Conservation (phyloP, 192 early-diverging fungal genomes). For the Coemansia furcata region DNA sequence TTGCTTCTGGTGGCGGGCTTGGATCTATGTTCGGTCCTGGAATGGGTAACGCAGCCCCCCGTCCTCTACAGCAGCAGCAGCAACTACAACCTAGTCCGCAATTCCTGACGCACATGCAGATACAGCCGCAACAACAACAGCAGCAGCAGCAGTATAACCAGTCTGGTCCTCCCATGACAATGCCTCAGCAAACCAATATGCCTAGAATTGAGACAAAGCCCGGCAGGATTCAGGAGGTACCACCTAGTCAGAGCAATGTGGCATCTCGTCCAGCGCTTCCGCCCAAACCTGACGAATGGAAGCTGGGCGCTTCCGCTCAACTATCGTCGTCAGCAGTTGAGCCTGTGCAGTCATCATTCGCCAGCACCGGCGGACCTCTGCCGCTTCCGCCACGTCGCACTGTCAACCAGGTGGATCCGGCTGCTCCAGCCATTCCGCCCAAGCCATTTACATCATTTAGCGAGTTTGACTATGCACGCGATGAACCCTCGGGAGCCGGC, state of each 20-base stretch:
- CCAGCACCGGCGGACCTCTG: background rate
- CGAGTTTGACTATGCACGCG: conserved; percentile 46
- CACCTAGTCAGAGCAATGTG: background rate
- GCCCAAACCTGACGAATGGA: conserved; percentile 48
- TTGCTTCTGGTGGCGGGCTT: background rate
- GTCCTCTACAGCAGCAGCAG: conserved; percentile 13
- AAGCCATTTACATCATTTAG: conserved; percentile 49
- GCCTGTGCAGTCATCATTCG: background rate
- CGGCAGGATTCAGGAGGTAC: background rate
- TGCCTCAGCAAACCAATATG: background rate
- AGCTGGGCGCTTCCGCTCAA: conserved; percentile 1
- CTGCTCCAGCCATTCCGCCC: conserved; percentile 39
- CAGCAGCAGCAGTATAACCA: conserved; percentile 2
- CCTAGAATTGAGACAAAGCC: background rate
- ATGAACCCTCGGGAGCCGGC: conserved; percentile 16
- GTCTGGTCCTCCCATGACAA: background rate
- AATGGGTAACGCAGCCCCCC: background rate
- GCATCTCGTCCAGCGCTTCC: conserved; percentile 23
- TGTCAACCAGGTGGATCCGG: conserved; percentile 11
- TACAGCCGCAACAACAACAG: conserved; percentile 4
- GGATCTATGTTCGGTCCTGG: background rate
- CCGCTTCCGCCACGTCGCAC: conserved; percentile 9
- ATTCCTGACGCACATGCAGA: background rate
- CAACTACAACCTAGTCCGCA: conserved; percentile 4
- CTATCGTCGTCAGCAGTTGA: background rate